Base-by-base conservation (phyloP, 139 green algal genomes). In the Microglena sp. region DNA sequence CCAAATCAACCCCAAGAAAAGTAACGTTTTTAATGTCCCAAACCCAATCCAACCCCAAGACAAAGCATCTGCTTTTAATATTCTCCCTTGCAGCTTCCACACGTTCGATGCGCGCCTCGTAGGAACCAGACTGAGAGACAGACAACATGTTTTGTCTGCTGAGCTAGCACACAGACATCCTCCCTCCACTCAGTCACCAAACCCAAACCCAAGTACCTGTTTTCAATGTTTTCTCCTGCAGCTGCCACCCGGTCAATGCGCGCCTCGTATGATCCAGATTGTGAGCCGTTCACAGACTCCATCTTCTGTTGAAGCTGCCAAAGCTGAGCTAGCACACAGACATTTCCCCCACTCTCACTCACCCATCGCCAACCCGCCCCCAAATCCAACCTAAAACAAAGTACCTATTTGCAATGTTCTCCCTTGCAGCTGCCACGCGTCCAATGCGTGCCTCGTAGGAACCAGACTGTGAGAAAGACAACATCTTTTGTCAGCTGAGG, bases 321-420 rank as follows among this genome's bases (percentile, higher is more conserved):
- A 45, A 96, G 65, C 21, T 77, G 76, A 3, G 89, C 89, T 29
- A 96, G 82, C 55, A 86, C 74, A 5, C 84, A 76, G 40, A 94
- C 72, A 57, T 96, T 87, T 31, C 89, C 85, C 4, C 63, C 62
- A 2, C 61, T 68, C 29, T 85, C 86, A 2, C 67, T 21, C 40
- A 77, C 29, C 24, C n/a, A n/a, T n/a, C n/a, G n/a, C n/a, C n/a
- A n/a, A n/a, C n/a, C n/a, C n/a, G n/a, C n/a, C n/a, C n/a, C n/a
- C n/a, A n/a, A n/a, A n/a, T n/a, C n/a, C n/a, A n/a, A n/a, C n/a
- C n/a, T n/a, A n/a, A n/a, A n/a, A n/a, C n/a, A n/a, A n/a, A n/a
- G n/a, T n/a, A 62, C 55, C 87, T 73, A 66, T 84, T 35, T 73
- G 95, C 89, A 40, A 95, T 79, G 36, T 76, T 81, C 3, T n/a